Conservation (phyloP, 371 early-diverging fungal genomes). For the Nematocida displodere region DNA sequence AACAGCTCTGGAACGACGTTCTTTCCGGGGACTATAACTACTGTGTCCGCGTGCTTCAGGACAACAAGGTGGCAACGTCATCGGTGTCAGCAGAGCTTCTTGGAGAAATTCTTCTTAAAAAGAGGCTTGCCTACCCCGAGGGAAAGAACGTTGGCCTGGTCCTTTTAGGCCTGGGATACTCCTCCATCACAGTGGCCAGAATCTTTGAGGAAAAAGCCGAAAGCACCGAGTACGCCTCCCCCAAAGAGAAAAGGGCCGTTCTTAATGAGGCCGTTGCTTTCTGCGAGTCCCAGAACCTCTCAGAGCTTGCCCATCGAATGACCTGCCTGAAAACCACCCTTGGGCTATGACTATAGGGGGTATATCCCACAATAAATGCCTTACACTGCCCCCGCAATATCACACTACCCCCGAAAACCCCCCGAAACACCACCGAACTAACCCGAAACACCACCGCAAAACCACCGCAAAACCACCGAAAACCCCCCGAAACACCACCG, state of each 20-base stretch:
- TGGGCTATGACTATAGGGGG: slow-evolving; percentile 13
- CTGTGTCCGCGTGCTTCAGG: neutral
- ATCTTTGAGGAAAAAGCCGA: slow-evolving; percentile 30
- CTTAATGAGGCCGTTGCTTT: slow-evolving; percentile 26
- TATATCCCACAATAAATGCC: neutral
- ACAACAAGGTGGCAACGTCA: slow-evolving; percentile 18
- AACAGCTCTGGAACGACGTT: slow-evolving; percentile 34
- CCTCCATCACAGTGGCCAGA: slow-evolving; percentile 6
- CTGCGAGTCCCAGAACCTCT: slow-evolving; percentile 18
- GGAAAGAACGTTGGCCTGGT: slow-evolving; percentile 34
- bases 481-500: neutral
- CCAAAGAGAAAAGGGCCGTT: slow-evolving; percentile 27
- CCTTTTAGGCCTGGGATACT: slow-evolving; percentile 14
- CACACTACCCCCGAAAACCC: neutral
- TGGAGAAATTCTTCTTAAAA: slow-evolving; percentile 27
- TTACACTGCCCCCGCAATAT: neutral
- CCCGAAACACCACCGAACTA: neutral
- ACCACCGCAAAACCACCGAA: neutral
- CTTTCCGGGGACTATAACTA: slow-evolving; percentile 31
- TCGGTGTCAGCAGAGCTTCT: slow-evolving; percentile 12
- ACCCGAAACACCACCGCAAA: neutral
- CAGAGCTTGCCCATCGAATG: slow-evolving; percentile 2
- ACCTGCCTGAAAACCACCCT: slow-evolving; percentile 10
- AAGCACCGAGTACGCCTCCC: slow-evolving; percentile 18
- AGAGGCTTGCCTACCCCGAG: neutral